Conservation (phyloP, 306 rosid genomes). For the Castanea sativa region DNA sequence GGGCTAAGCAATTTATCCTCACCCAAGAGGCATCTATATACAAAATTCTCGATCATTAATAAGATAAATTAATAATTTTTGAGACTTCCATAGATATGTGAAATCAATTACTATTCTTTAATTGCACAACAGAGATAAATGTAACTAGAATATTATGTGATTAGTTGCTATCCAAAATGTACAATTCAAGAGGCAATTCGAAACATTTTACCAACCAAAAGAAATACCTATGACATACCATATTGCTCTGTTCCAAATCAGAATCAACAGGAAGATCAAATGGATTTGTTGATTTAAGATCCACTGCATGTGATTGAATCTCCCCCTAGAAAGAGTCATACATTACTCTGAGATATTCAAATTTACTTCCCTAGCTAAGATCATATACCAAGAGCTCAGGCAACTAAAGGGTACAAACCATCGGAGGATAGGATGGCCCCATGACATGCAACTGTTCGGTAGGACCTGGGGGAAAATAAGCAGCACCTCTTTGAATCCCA, state of each 20-base stretch:
- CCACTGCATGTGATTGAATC: slow-evolving; percentile 26
- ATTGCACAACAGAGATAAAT: not conserved
- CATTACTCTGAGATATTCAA: not conserved
- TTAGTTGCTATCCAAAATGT: not conserved
- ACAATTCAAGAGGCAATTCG: not conserved
- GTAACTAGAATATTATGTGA: not conserved
- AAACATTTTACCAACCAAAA: not conserved
- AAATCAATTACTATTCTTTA: not conserved
- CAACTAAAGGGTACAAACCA: slow-evolving; percentile 42
- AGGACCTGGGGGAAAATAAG: slow-evolving; percentile 23
- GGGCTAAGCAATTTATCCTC: no score
- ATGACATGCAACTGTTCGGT: slow-evolving; percentile 23
- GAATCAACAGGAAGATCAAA: slow-evolving; percentile 60
- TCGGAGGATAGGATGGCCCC: slow-evolving; percentile 29
- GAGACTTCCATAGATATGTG: not conserved
- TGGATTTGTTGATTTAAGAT: slow-evolving; percentile 57
- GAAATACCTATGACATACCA: slow-evolving; percentile 35
- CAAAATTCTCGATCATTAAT: no score
- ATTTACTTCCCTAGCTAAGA: slow-evolving; percentile 8
- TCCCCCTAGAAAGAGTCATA: slow-evolving; percentile 48
- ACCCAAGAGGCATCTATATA: no score
- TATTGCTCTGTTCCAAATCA: slow-evolving; percentile 48
- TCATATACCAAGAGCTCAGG: slow-evolving; percentile 24
- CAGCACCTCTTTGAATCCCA: slow-evolving; percentile 23
- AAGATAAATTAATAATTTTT: no score